phyloP scores from a whole-genome alignment of 2,329 filamentous ascomycete genomes.

The Stachybotrys elegans region DNA sequence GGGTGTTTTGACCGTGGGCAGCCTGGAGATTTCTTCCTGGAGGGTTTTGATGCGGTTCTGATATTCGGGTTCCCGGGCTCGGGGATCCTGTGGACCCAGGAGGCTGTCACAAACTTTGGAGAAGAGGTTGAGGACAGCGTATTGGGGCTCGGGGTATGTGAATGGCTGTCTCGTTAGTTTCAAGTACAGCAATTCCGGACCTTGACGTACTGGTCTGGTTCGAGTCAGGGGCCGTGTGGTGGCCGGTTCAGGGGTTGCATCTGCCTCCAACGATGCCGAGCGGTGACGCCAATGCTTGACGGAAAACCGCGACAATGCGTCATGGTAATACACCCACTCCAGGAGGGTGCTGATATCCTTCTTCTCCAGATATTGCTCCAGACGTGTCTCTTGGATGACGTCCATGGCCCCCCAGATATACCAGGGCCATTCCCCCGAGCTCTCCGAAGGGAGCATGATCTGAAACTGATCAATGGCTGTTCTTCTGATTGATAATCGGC shows the following conservation, averaged over 20 bases:
- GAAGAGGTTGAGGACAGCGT: constrained; percentile 11
- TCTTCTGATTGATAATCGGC: background rate
- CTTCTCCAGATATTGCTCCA: background rate
- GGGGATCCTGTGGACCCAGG: constrained; percentile 9
- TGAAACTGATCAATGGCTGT: background rate
- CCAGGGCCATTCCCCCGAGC: constrained; percentile 15
- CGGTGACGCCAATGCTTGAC: constrained; percentile 12
- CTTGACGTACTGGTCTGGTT: background rate
- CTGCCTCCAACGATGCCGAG: background rate
- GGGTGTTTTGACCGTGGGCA: background rate
- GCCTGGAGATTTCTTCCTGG: constrained; percentile 1
- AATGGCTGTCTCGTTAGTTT: constrained; percentile 3
- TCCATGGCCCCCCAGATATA: constrained; percentile 13
- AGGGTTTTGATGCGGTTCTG: constrained; percentile 7
- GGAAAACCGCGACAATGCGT: constrained; percentile 12
- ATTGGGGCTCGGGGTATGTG: constrained; percentile 7
- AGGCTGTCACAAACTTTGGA: constrained; percentile 10
- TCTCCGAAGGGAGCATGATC: constrained; percentile 10
- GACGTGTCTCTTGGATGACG: constrained; percentile 8
- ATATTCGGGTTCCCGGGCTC: constrained; percentile 7
- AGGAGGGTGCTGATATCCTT: constrained; percentile 7
- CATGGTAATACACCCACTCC: constrained; percentile 17
- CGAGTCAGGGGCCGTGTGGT: background rate
- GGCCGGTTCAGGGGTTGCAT: background rate
- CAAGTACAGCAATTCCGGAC: background rate